Percentiles rank a stretch among this genome's conserved stretches.
Conservation (phyloP, 441 rosid genomes). For the Erodium moschatum region DNA sequence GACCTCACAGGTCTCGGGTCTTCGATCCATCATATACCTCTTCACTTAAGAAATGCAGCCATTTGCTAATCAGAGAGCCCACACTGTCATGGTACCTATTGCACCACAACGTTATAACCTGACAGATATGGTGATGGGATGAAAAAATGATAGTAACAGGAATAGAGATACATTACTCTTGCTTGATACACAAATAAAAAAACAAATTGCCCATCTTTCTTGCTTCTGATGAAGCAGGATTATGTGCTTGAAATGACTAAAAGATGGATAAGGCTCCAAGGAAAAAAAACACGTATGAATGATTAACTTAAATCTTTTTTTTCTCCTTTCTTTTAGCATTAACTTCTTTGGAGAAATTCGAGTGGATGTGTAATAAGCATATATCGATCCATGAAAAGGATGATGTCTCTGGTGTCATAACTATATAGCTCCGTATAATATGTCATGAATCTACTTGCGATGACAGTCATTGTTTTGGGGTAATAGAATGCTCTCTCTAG, state of each 20-base stretch:
- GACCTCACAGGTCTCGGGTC: conserved; percentile 5
- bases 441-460: too few relatives aligned
- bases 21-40: conserved; percentile 44
- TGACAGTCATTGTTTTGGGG: too few relatives aligned
- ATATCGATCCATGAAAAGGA: too few relatives aligned
- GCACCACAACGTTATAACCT: conserved; percentile 14
- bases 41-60: conserved; percentile 90
- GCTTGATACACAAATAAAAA: neutral
- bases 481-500: too few relatives aligned
- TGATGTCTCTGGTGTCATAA: too few relatives aligned
- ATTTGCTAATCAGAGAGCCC: conserved; percentile 94
- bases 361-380: too few relatives aligned
- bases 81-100: conserved; percentile 87
- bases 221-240: neutral
- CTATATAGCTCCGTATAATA: too few relatives aligned
- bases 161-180: conserved; percentile 4
- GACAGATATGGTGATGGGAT: neutral
- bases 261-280: too few relatives aligned
- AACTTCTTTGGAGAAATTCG: too few relatives aligned
- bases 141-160: conserved; percentile 7
- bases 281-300: too few relatives aligned
- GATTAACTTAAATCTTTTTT: too few relatives aligned
- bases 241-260: neutral
- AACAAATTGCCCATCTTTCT: neutral
- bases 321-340: too few relatives aligned